Base-by-base conservation (phyloP, 1,284 basidiomycete species). In the Peniophora sp. region DNA sequence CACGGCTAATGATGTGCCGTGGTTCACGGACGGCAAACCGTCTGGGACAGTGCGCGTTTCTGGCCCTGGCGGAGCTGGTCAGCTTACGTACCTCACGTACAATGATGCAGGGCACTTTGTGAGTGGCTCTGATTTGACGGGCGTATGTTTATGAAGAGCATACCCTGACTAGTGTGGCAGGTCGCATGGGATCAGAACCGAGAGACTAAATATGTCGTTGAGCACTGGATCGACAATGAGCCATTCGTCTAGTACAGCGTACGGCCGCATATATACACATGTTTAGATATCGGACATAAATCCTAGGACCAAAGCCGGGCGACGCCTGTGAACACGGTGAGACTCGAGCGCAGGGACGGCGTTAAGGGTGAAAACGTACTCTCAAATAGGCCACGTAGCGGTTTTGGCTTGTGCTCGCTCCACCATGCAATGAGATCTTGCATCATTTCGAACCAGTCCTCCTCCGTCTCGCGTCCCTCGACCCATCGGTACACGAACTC, bases 91-190 rank as follows among this genome's bases (percentile, higher is more conserved):
- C 15, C n/a, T 22, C 8, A 22, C 20, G 15, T 41, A 41, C 47
- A 54, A 54, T 46, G 60, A 58, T 20, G 63, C 57, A 2, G 63
- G 63, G 3, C 63, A 64, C 53, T 60, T 61, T 24, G 63, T 63
- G 54, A 41, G 58, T 55, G 2, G 11, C 23, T 44, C 35, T 48
- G 11, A n/a, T n/a, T n/a, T n/a, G n/a, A n/a, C 10, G 5, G 35
- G 11, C 35, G 11, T 36, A 10, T 39, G 20, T 17, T 12, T 15
- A 27, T 43, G 5, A 9, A 23, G 47, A 32, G 43, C n/a, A 3
- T 23, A 22, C 8, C 5, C 39, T n/a, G 8, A 18, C 22, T 2
- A 22, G 44, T 46, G 10, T 35, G n/a, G n/a, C 17, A 62, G 60
- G 53, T 57, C 20, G 55, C 54, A 3, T 53, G 53, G 34, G 59